Evolutionary conservation across 2,329 filamentous ascomycete genomes (phyloP).

Genomic region (Aaosphaeria pasadenensis): DNA sequence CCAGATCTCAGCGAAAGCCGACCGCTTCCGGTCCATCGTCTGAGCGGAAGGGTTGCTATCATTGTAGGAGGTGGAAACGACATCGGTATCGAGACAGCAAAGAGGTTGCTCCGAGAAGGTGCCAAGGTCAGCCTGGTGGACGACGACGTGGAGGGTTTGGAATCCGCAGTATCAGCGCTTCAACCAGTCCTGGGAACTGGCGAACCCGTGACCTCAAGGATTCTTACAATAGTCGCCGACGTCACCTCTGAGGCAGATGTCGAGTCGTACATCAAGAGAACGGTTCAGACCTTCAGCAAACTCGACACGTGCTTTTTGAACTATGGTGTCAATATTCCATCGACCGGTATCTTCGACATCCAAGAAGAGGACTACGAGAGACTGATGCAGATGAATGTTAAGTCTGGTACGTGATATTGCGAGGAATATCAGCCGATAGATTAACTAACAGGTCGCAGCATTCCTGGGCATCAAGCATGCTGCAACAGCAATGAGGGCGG

Average conservation of each 20-base stretch:
- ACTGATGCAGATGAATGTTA: slow-evolving; percentile 38
- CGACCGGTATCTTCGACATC: slow-evolving; percentile 33
- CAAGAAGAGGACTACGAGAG: slow-evolving; percentile 34
- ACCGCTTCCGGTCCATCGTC: slow-evolving; percentile 27
- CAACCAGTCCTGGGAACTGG: slow-evolving; percentile 23
- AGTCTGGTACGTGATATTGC: slow-evolving; percentile 27
- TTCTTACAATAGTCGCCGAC: background rate
- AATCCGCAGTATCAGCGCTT: slow-evolving; percentile 21
- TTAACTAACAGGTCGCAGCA: background rate
- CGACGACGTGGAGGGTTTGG: slow-evolving; percentile 25
- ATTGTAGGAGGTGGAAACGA: slow-evolving; percentile 33
- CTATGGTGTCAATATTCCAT: background rate
- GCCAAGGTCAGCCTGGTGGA: slow-evolving; percentile 38
- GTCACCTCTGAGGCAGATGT: slow-evolving; percentile 21
- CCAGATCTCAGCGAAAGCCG: background rate
- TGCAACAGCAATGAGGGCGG: slow-evolving; percentile 24
- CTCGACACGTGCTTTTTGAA: slow-evolving; percentile 18
- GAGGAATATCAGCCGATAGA: slow-evolving; percentile 21
- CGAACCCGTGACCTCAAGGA: slow-evolving; percentile 13
- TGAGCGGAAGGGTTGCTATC: slow-evolving; percentile 29
- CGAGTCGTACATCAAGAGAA: slow-evolving; percentile 18
- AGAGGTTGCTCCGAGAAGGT: slow-evolving; percentile 34
- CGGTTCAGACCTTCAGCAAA: slow-evolving; percentile 22
- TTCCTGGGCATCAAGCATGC: background rate
- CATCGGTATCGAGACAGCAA: slow-evolving; percentile 34